Percentiles rank a stretch among this genome's conserved stretches.
phyloP scores from a whole-genome alignment of 1,284 basidiomycete genomes.

The Stereum hirsutum region DNA sequence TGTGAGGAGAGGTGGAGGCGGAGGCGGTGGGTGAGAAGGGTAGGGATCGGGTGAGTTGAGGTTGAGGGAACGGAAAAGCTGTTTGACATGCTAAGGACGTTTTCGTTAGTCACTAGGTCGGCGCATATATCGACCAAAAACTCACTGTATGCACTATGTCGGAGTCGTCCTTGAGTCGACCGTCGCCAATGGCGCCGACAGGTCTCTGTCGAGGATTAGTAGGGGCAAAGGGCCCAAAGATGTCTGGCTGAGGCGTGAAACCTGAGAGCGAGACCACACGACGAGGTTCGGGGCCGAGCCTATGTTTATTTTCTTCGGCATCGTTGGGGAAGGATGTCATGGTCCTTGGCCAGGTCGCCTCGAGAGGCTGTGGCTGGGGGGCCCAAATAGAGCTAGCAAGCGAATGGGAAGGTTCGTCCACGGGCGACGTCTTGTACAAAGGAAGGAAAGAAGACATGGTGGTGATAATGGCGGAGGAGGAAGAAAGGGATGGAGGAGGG shows the following conservation, averaged over 20 bases:
- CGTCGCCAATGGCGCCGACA: slow-evolving; percentile 69
- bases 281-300: slow-evolving; percentile 14
- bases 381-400: slow-evolving; percentile 61
- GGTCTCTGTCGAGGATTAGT: slow-evolving; percentile 30
- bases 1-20: slow-evolving; percentile 26
- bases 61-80: slow-evolving; percentile 65
- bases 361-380: slow-evolving; percentile 59
- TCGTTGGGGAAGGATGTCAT: slow-evolving; percentile 49
- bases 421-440: slow-evolving; percentile 18
- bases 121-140: slow-evolving; percentile 14
- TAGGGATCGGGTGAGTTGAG: slow-evolving; percentile 61
- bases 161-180: slow-evolving; percentile 51
- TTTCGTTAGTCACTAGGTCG: slow-evolving; percentile 13
- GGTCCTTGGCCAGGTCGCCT: slow-evolving; percentile 53
- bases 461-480: slow-evolving; percentile 12
- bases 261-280: slow-evolving; percentile 17
- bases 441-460: slow-evolving; percentile 12
- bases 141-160: slow-evolving; percentile 46
- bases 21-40: no score
- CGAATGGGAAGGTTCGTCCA: slow-evolving; percentile 22
- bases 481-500: slow-evolving; percentile 18
- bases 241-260: slow-evolving; percentile 39
- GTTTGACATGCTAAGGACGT: slow-evolving; percentile 55
- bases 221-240: slow-evolving; percentile 45
- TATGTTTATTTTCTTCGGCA: slow-evolving; percentile 26